A percentile compares a stretch with the other conserved stretches of the same genome.
Evolutionary conservation across 192 early-diverging fungal genomes (phyloP).

Genomic region (Podila verticillata): DNA sequence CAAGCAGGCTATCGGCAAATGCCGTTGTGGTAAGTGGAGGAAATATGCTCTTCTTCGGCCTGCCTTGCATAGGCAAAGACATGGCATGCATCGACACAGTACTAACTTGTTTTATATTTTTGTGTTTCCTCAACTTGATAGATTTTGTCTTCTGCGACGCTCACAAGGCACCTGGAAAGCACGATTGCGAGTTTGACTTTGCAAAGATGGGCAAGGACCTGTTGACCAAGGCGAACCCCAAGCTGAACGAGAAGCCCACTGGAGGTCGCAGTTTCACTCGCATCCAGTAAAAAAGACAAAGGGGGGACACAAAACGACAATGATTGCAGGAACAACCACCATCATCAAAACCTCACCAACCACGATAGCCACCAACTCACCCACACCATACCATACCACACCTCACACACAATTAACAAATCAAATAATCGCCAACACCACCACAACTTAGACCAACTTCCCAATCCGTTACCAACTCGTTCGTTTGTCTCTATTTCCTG

Average conservation of each 20-base stretch:
- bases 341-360: too few relatives aligned
- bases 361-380: too few relatives aligned
- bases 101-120: neutral
- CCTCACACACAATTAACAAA: too few relatives aligned
- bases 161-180: constrained; percentile 75
- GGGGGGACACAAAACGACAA: constrained; percentile 7
- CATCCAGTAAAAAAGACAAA: constrained; percentile 50
- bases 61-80: neutral
- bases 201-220: constrained; percentile 73
- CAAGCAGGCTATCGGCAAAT: constrained; percentile 82
- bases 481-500: neutral
- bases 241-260: constrained; percentile 76
- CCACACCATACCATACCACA: too few relatives aligned
- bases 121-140: constrained; percentile 3
- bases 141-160: constrained; percentile 79
- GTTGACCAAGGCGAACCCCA: constrained; percentile 79
- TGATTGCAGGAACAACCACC: neutral
- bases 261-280: constrained; percentile 81
- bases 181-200: constrained; percentile 84
- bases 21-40: constrained; percentile 62
- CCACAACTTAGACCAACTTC: too few relatives aligned
- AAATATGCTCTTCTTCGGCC: neutral
- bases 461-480: too few relatives aligned
- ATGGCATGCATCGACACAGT: too few relatives aligned
- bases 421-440: too few relatives aligned